Evolutionary conservation across 495 filamentous ascomycete genomes (phyloP), one percentile per base, ranked within the genome.

Genomic region (Aspergillus kassunensis): DNA sequence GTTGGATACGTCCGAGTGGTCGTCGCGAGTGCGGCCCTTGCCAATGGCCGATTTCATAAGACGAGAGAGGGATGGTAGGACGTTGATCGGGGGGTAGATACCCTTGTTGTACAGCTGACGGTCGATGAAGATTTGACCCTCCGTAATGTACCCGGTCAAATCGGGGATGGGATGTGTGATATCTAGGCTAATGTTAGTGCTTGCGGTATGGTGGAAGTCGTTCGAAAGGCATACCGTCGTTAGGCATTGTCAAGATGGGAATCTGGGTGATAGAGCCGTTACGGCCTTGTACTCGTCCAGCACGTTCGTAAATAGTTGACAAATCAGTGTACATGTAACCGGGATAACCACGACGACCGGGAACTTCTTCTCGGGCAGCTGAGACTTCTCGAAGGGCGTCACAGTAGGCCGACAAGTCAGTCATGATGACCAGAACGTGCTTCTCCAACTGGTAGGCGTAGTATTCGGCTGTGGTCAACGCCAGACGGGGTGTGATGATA

Each of bases 301-400:
- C 95, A 76, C 95, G 90, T 72, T 99, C 95, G 76, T 99, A 99
- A 62, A 99, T 93, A 60, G 95, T 99, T 42, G 95, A 96, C 82
- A 99, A 87, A 85, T 99, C 95, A 49, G 95, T 99, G 79, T 99
- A 99, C 95, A 99, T 99, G 80, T 99, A 99, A 90, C 95, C 95
- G 44, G 95, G 95, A 77, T 95, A 99, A 78, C 95, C 95, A 81
- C 95, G 91, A 71, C 95, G 92, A 79, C 95, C 95, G 51, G 95
- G 95, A 36, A 99, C 95, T 88, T 99, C 95, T 81, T 99, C 95
- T 72, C 95, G 82, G 34, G 95, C 95, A 39, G 95, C 91, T 13
- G 95, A 99, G 35, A 97, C 91, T 71, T 97, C 95, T 74, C 95
- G 95, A 55, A 99, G 84, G 56, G 95, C 95, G 70, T 99, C 95